Conservation (phyloP, 75 land plant genomes). For the Ceratopteris richardii region DNA sequence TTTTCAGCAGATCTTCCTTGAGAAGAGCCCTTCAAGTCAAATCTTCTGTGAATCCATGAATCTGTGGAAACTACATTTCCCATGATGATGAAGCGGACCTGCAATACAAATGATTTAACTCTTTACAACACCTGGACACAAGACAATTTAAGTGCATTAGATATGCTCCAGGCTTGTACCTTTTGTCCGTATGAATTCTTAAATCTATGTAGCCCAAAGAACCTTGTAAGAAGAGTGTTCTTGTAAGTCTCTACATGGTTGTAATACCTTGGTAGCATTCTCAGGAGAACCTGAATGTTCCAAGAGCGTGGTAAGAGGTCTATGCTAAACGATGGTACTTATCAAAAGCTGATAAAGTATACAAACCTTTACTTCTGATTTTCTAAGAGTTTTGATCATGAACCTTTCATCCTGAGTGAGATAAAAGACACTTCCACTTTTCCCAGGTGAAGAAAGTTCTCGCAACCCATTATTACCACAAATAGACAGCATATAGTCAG, state of each 20-base stretch:
- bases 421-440: slow-evolving; percentile 34
- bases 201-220: slow-evolving; percentile 10
- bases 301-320: background rate
- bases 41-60: slow-evolving; percentile 82
- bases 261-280: slow-evolving; percentile 13
- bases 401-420: slow-evolving; percentile 31
- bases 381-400: slow-evolving; percentile 31
- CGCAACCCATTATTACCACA: slow-evolving; percentile 31
- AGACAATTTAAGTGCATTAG: background rate
- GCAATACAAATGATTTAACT: slow-evolving; percentile 12
- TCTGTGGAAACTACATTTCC: slow-evolving; percentile 99
- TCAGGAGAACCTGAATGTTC: slow-evolving; percentile 7
- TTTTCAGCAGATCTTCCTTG: slow-evolving; percentile 91
- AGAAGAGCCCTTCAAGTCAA: slow-evolving; percentile 94
- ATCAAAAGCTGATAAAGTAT: too few species aligned
- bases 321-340: background rate
- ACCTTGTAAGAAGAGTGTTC: slow-evolving; percentile 6
- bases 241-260: slow-evolving; percentile 5
- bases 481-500: slow-evolving; percentile 31
- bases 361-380: slow-evolving; percentile 33
- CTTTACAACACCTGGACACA: background rate
- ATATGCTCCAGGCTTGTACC: slow-evolving; percentile 6
- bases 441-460: slow-evolving; percentile 35
- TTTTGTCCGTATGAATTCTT: slow-evolving; percentile 16
- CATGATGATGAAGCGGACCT: slow-evolving; percentile 99